Conservation (phyloP, 73 alveolate species). For the Tetrahymena malaccensis region DNA sequence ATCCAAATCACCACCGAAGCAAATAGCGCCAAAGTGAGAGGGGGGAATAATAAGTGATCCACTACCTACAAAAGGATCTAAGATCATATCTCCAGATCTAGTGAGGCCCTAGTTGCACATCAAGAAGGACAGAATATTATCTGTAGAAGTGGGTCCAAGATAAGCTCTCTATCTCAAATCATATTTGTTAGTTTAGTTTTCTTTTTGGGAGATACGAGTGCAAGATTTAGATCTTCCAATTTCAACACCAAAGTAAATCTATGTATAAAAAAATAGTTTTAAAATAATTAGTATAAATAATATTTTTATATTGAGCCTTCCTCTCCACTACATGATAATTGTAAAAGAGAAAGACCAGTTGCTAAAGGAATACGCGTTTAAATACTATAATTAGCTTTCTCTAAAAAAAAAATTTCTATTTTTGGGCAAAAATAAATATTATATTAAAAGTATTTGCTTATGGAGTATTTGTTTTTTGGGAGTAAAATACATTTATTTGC, state of each 20-base stretch:
- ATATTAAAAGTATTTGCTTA: neutral
- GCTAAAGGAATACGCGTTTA: neutral
- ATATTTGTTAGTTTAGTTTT: constrained; percentile 69
- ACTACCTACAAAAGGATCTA: constrained; percentile 98
- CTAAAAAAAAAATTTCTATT: neutral
- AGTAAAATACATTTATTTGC: neutral
- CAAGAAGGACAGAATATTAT: constrained; percentile 82
- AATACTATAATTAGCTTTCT: neutral
- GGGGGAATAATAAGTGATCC: constrained; percentile 93
- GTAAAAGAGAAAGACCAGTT: neutral
- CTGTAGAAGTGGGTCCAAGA: constrained; percentile 97
- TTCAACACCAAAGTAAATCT: neutral
- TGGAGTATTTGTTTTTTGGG: neutral
- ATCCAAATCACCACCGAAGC: constrained; percentile 96
- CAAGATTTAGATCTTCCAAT: neutral
- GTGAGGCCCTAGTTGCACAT: constrained; percentile 94
- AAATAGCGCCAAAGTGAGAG: constrained; percentile 69
- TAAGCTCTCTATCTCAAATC: constrained; percentile 79
- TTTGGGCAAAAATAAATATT: too few species aligned
- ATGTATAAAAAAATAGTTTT: neutral
- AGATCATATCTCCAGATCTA: constrained; percentile 71
- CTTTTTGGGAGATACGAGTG: neutral
- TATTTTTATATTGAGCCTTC: too few species aligned
- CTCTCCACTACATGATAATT: neutral
- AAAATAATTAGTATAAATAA: neutral